Evolutionary conservation across 768 basidiomycete species (phyloP).

Genomic region (Russula sp.): DNA sequence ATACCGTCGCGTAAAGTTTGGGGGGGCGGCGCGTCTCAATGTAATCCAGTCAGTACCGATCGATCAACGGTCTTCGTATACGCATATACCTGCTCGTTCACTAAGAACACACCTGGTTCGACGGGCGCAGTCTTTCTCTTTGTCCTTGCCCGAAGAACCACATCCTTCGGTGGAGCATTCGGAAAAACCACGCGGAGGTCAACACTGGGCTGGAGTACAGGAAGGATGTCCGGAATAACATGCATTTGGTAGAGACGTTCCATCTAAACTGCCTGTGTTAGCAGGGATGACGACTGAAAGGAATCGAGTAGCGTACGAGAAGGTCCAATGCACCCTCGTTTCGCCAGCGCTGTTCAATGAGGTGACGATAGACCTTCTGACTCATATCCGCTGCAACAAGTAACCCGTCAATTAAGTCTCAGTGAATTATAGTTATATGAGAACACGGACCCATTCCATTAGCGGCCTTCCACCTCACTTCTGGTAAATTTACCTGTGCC

Average conservation of each 20-base stretch:
- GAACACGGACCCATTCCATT: slow-evolving; percentile 66
- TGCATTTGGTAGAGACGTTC: slow-evolving; percentile 89
- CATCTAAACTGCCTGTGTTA: slow-evolving; percentile 51
- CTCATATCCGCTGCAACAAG: slow-evolving; percentile 51
- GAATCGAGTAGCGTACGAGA: slow-evolving; percentile 44
- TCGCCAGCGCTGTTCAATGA: slow-evolving; percentile 81
- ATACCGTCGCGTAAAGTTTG: slow-evolving; percentile 63
- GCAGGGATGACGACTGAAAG: background rate
- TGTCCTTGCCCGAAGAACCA: slow-evolving; percentile 27
- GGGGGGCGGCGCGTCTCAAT: slow-evolving; percentile 61
- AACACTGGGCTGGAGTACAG: slow-evolving; percentile 60
- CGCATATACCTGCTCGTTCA: slow-evolving; percentile 58
- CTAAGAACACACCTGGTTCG: slow-evolving; percentile 65
- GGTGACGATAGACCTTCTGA: slow-evolving; percentile 66
- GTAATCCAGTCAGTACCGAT: background rate
- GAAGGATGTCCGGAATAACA: slow-evolving; percentile 82
- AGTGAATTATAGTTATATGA: background rate
- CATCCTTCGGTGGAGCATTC: slow-evolving; percentile 30
- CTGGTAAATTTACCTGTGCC: slow-evolving; percentile 78
- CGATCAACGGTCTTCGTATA: background rate
- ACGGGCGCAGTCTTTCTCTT: slow-evolving; percentile 38
- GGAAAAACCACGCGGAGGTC: slow-evolving; percentile 66
- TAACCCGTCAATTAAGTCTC: background rate
- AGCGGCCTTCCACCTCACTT: slow-evolving; percentile 68
- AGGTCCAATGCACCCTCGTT: slow-evolving; percentile 79